Evolutionary conservation across 208 protist species (phyloP).

Genomic region (Polymyxa betae): DNA sequence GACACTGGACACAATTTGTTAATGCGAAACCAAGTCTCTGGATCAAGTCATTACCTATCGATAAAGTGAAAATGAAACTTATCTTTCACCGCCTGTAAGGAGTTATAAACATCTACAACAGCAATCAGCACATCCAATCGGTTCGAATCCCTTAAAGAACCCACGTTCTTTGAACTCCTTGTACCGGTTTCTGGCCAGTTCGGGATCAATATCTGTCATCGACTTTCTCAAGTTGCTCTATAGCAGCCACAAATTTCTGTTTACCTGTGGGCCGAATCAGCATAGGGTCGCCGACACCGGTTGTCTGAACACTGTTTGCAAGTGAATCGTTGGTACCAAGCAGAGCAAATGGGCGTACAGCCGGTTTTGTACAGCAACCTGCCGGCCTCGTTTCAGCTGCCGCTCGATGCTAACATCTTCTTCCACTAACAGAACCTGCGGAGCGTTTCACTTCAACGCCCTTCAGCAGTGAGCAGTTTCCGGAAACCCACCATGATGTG

Average conservation of each 20-base stretch:
- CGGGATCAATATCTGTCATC: neutral
- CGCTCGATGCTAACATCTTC: neutral
- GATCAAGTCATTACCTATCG: no score
- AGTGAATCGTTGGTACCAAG: no score
- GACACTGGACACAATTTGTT: no score
- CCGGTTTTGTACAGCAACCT: neutral
- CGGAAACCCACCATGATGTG: conserved; percentile 31
- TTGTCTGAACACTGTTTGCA: no score
- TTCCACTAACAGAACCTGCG: neutral
- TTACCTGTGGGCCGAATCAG: neutral
- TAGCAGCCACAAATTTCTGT: no score
- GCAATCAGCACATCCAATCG: no score
- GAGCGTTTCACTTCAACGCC: no score
- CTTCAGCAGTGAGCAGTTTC: no score
- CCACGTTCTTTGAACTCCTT: conserved; percentile 15
- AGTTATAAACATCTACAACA: neutral
- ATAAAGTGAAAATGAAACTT: neutral
- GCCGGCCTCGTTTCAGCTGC: neutral
- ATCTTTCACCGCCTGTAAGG: neutral
- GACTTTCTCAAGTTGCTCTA: no score
- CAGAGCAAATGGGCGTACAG: no score
- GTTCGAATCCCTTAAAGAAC: no score
- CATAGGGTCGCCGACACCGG: neutral
- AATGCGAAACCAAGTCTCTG: no score
- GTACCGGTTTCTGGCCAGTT: neutral